Percentiles rank a stretch among this genome's conserved stretches.
phyloP scores from a whole-genome alignment of 306 rosid genomes.

The Cicer cuneatum region DNA sequence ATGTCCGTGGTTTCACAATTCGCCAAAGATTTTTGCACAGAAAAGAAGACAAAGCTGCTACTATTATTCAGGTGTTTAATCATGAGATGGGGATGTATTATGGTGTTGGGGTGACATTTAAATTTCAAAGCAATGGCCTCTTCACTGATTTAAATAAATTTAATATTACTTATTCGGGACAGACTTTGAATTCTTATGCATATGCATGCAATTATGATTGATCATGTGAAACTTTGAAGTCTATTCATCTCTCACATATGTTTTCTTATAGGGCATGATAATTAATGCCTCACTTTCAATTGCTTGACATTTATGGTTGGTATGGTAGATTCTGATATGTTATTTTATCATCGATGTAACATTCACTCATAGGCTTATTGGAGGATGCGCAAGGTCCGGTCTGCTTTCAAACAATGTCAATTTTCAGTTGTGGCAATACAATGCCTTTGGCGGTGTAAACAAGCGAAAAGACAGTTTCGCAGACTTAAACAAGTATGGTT shows the following conservation, averaged over 20 bases:
- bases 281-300: conserved; percentile 18
- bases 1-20: conserved; percentile 67
- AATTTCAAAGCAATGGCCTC: not conserved
- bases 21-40: conserved; percentile 66
- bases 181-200: conserved; percentile 23
- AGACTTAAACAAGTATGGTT: conserved; percentile 71
- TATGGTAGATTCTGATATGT: conserved; percentile 27
- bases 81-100: not conserved
- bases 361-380: conserved; percentile 67
- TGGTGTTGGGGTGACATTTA: conserved; percentile 30
- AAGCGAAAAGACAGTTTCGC: conserved; percentile 83
- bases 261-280: conserved; percentile 7
- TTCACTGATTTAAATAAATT: not conserved
- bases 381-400: conserved; percentile 87
- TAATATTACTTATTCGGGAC: conserved; percentile 14
- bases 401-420: conserved; percentile 58
- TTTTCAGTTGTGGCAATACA: conserved; percentile 77
- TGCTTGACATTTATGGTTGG: conserved; percentile 22
- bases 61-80: conserved; percentile 73
- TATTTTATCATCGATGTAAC: conserved; percentile 35
- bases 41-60: conserved; percentile 82
- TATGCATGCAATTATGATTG: conserved; percentile 3
- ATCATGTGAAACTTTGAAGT: conserved; percentile 19
- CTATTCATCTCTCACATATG: not conserved
- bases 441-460: conserved; percentile 85